Evolutionary conservation across 1,139 yeast genomes (phyloP), one percentile per base, ranked within the genome.

Genomic region (Suhomyces guaymorum): DNA sequence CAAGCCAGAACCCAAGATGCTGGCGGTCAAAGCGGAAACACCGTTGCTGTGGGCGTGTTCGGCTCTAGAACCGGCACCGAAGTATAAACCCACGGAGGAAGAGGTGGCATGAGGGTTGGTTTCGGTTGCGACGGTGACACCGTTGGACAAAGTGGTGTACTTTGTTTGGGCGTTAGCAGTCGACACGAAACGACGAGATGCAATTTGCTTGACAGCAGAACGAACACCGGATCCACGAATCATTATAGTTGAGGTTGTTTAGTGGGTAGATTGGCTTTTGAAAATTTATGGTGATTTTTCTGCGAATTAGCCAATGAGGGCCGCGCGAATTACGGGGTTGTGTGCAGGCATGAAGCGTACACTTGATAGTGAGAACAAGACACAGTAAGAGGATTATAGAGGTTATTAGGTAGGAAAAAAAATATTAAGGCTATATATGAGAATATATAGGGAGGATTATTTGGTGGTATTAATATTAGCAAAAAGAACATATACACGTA

Each of bases 41-140:
- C 95, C 95, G 50, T 84, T 83, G 68, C 80, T 80, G 75, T 78
- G 82, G 35, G 85, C 73, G 63, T 81, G 84, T 64, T 84, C 95
- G 35, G 84, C 63, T 60, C 89, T 73, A 35, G 90, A 80, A 58
- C 95, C 95, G 35, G 88, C 85, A 45, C 82, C 83, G 54, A 73
- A 66, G 61, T 73, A 84, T 38, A 83, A 62, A 60, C 92, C 92
- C 46, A 83, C 70, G 24, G 87, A 70, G 26, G 87, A 69, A 21
- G 79, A 59, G 39, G 70, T 55, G 42, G 84, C 78, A 42, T 61
- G 52, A 30, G 82, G 73, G 60, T 80, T 75, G 48, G 72, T 48
- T 63, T 82, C 86, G 35, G 87, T 71, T 42, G 88, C 88, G 49
- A 84, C 74, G 43, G 85, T 78, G 41, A 82, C 67, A 48, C 92